Base-by-base conservation (phyloP, 106 monocot species). In the Dendrobium catenatum region DNA sequence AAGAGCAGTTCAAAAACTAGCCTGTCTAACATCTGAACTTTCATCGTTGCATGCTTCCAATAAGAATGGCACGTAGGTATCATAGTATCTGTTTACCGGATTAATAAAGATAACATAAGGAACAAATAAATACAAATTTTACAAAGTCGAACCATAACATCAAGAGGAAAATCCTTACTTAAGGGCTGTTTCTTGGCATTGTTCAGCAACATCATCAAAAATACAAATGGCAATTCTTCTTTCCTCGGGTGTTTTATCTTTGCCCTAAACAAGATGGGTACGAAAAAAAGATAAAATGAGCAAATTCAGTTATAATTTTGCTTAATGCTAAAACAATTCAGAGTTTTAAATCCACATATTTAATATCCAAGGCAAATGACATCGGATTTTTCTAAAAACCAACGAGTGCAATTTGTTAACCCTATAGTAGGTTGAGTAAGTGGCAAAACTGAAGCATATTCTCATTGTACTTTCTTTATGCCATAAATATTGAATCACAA, bases 191-290 rank as follows among this genome's bases (percentile, higher is more conserved):
- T 91, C 97, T 68, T 86, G 86, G 79, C 97, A 97, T 87, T 97
- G 94, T 80, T 97, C 97, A 54, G 92, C 97, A 79, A 97, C 88
- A 89, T 94, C 97, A 86, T 98, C 92, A 88, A 98, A 98, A 73
- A 94, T 98, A 73, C 94, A 93, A 83, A 98, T 98, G n/a, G 97
- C 97, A 77, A 94, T 92, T 82, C 97, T 90, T 85, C 92, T 94
- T 82, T 97, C 97, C 43, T 92, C 97, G 18, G 90, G 85, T 26
- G 92, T 94, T 80, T 94, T 97, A 83, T 94, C 97, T 79, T 94
- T 97, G 9, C 92, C 97, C 97, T 97, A 76, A 15, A 78, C 40
- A 61, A 24, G 20, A 26, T 22, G 13, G n/a, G 9, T 66, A 24
- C 24, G 26, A 6, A 66, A 66, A 27, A 66, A 5, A 66, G 1